phyloP scores from a whole-genome alignment of 2,329 filamentous ascomycete species.

The Alternaria hordeiaustralica region DNA sequence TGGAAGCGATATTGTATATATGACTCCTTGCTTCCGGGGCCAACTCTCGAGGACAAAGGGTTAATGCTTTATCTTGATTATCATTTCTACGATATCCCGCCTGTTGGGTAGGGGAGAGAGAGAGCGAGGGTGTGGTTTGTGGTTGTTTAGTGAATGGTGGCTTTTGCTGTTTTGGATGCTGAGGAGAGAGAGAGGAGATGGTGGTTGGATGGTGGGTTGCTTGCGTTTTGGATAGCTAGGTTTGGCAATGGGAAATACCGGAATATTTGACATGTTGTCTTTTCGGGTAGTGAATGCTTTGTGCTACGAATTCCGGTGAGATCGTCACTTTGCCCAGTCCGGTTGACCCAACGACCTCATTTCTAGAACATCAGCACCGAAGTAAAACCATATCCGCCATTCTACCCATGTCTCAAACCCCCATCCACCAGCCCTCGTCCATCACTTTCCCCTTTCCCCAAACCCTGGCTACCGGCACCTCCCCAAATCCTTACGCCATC shows the following conservation, averaged over 20 bases:
- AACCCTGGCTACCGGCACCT: background rate
- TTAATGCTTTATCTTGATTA: slow-evolving; percentile 19
- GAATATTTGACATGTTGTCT: background rate
- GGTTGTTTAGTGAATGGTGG: background rate
- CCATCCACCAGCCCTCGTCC: background rate
- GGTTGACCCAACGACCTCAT: background rate
- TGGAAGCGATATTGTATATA: slow-evolving; percentile 24
- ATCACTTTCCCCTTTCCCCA: background rate
- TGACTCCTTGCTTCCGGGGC: background rate
- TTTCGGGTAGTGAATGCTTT: background rate
- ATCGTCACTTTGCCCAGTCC: background rate
- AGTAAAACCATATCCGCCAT: background rate
- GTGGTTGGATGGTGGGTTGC: background rate
- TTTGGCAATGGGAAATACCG: background rate
- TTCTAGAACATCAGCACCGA: background rate
- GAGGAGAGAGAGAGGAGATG: background rate
- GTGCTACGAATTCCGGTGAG: background rate
- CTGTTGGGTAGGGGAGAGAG: slow-evolving; percentile 5
- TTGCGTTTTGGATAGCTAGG: slow-evolving; percentile 5
- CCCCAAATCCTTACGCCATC: background rate
- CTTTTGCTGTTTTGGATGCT: background rate
- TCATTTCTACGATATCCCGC: slow-evolving; percentile 23
- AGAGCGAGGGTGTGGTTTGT: background rate
- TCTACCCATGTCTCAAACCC: background rate
- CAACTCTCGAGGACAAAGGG: background rate